These are phyloP conservation scores for Plasmodium ovale DNA, from an alignment of 169 alveolate species.

Conservation along the genomic window DNA sequence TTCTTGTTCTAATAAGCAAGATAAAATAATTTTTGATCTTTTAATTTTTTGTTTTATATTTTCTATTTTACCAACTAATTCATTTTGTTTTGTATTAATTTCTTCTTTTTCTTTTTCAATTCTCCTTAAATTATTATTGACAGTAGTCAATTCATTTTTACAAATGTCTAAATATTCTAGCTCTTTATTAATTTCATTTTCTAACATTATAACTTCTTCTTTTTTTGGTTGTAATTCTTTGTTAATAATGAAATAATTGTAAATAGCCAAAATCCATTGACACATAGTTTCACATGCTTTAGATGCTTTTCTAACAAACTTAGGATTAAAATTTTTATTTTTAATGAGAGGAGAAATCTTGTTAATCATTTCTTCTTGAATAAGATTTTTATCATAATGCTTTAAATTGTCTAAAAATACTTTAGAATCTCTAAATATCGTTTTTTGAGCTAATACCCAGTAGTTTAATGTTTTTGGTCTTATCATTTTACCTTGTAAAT, in stretches of 20 bases:
- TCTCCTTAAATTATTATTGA: slow-evolving; percentile 28
- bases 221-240: slow-evolving; percentile 71
- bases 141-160: slow-evolving; percentile 15
- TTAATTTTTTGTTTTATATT: slow-evolving; percentile 60
- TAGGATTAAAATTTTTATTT: slow-evolving; percentile 73
- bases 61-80: slow-evolving; percentile 46
- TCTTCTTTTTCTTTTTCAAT: slow-evolving; percentile 63
- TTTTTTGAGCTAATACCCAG: slow-evolving; percentile 74
- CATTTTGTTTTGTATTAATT: slow-evolving; percentile 41
- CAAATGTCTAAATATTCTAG: slow-evolving; percentile 40
- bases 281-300: slow-evolving; percentile 77
- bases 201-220: slow-evolving; percentile 49
- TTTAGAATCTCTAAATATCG: slow-evolving; percentile 71
- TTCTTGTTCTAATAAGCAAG: slow-evolving; percentile 61
- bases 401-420: slow-evolving; percentile 58
- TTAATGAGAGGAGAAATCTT: slow-evolving; percentile 58
- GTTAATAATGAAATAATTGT: slow-evolving; percentile 60
- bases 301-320: slow-evolving; percentile 70
- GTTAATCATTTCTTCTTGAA: slow-evolving; percentile 71
- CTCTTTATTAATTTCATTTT: slow-evolving; percentile 67
- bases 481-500: slow-evolving; percentile 45
- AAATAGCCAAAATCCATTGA: slow-evolving; percentile 75
- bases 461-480: slow-evolving; percentile 53
- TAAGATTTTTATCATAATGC: slow-evolving; percentile 52
- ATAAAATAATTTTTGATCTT: slow-evolving; percentile 52